These are phyloP conservation scores for Aspergillus sparsus DNA, from an alignment of 495 filamentous ascomycete species.

Conservation along the genomic window DNA sequence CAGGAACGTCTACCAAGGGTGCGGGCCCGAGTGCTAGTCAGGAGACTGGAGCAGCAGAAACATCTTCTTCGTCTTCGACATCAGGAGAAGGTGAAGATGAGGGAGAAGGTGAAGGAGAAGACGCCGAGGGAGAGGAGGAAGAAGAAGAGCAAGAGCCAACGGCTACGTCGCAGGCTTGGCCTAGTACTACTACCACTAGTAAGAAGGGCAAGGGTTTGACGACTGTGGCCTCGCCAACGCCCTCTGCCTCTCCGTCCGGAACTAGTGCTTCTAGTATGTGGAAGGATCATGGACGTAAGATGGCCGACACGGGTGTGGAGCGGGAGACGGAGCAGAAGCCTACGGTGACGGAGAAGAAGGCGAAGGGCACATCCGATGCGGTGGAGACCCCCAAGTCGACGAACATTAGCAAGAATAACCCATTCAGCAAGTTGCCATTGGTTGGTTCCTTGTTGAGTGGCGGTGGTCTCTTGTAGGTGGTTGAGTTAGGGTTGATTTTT, in stretches of 20 bases:
- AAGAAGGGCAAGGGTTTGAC: too few species aligned
- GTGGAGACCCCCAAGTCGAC: conserved; percentile 5
- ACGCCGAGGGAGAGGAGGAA: not conserved
- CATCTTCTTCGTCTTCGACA: not conserved
- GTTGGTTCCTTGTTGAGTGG: conserved; percentile 36
- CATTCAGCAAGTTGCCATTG: conserved; percentile 34
- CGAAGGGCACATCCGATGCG: not conserved
- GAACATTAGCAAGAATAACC: conserved; percentile 25
- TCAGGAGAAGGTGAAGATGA: not conserved
- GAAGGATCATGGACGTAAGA: not conserved
- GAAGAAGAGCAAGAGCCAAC: not conserved
- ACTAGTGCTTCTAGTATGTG: too few species aligned
- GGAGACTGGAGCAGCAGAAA: not conserved
- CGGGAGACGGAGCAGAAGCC: not conserved
- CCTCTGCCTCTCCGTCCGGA: too few species aligned
- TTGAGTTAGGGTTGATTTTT: not conserved
- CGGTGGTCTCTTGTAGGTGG: conserved; percentile 17
- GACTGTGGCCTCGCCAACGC: too few species aligned
- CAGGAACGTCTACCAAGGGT: too few species aligned
- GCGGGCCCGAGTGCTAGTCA: not conserved
- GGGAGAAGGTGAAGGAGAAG: not conserved
- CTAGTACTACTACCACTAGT: too few species aligned
- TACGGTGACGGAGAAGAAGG: not conserved
- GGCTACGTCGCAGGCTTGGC: too few species aligned
- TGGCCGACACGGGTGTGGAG: not conserved